Conservation (phyloP, 306 rosid genomes). For the Mimosa pudica region DNA sequence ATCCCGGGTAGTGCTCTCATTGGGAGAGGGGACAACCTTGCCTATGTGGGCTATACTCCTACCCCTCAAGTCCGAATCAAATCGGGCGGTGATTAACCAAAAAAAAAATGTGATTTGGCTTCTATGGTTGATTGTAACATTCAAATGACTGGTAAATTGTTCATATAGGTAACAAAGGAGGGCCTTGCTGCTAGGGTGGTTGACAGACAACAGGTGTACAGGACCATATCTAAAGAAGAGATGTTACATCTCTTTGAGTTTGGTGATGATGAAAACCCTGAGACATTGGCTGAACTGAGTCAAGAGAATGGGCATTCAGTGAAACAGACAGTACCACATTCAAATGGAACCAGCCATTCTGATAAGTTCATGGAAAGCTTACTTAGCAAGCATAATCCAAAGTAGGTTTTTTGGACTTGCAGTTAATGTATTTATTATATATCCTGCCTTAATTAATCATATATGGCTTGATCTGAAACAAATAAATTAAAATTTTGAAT, state of each 20-base stretch:
- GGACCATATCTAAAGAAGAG: slow-evolving; percentile 96
- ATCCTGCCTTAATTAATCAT: slow-evolving; percentile 17
- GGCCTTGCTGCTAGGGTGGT: slow-evolving; percentile 98
- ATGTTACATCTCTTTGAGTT: slow-evolving; percentile 97
- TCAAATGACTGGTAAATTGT: slow-evolving; percentile 37
- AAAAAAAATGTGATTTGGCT: slow-evolving; percentile 15
- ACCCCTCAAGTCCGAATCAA: too few relatives aligned
- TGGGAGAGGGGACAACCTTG: too few relatives aligned
- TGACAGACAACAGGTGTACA: slow-evolving; percentile 88
- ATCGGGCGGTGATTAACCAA: too few relatives aligned
- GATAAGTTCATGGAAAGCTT: slow-evolving; percentile 93
- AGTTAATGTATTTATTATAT: slow-evolving; percentile 2
- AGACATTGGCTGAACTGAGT: slow-evolving; percentile 51
- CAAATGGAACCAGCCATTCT: slow-evolving; percentile 78
- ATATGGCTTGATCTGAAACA: background rate
- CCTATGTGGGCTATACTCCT: too few relatives aligned
- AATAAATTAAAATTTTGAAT: background rate
- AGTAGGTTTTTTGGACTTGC: slow-evolving; percentile 49
- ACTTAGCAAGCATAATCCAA: slow-evolving; percentile 75
- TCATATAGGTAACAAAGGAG: slow-evolving; percentile 89
- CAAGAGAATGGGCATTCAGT: slow-evolving; percentile 54
- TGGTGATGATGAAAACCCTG: slow-evolving; percentile 93
- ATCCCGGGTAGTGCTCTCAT: too few relatives aligned
- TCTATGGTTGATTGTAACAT: slow-evolving; percentile 32
- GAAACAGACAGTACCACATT: slow-evolving; percentile 54